Conservation (phyloP, 345 rosid species). For the Excoecaria cochinchinensis region DNA sequence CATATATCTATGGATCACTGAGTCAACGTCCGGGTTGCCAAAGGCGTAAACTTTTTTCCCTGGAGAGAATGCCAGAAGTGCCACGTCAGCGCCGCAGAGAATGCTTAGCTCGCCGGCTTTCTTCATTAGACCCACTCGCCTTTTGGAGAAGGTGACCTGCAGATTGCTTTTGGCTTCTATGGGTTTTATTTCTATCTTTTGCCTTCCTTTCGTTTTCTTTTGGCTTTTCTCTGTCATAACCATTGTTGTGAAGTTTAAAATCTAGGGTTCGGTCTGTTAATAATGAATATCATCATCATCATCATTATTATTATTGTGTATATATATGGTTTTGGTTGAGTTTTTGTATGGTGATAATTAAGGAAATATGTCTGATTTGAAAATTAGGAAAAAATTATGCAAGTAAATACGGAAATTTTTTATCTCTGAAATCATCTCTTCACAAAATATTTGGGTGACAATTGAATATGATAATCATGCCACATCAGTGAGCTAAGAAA, state of each 20-base stretch:
- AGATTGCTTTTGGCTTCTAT: conserved; percentile 14
- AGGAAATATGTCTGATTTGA: too few species aligned
- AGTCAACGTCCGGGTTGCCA: conserved; percentile 31
- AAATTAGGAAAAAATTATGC: too few species aligned
- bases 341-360: too few species aligned
- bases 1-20: conserved; percentile 14
- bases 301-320: too few species aligned
- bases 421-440: too few species aligned
- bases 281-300: too few species aligned
- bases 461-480: too few species aligned
- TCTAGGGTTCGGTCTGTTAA: too few species aligned
- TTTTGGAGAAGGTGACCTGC: conserved; percentile 26
- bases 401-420: too few species aligned
- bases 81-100: conserved; percentile 34
- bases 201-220: conserved; percentile 19
- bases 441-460: too few species aligned
- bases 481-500: too few species aligned
- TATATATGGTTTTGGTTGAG: too few species aligned
- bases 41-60: conserved; percentile 30
- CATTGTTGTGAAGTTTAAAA: background rate
- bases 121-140: conserved; percentile 31
- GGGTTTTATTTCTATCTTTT: conserved; percentile 18
- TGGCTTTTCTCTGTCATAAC: conserved; percentile 15
- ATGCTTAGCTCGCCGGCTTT: conserved; percentile 39
- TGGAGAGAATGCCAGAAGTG: conserved; percentile 34